Percentiles rank a stretch among this genome's conserved stretches.
Evolutionary conservation across 805 yeast species (phyloP).

Genomic region (Pichia heedii): DNA sequence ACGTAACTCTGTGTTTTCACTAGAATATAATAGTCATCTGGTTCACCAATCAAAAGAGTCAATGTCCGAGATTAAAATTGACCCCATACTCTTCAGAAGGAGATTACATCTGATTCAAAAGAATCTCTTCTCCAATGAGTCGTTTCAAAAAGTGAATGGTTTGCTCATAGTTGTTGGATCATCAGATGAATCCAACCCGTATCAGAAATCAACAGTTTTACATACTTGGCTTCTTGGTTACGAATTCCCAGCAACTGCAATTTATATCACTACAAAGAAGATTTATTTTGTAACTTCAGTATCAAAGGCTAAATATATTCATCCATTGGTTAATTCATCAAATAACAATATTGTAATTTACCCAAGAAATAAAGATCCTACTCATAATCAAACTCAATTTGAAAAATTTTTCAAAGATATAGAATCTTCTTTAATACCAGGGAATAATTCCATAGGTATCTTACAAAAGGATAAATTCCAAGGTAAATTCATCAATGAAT

Average conservation of each 20-base stretch:
- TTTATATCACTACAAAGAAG: slow-evolving; percentile 53
- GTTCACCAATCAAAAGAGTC: too few relatives aligned
- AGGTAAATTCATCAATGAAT: slow-evolving; percentile 79
- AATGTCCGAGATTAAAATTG: slow-evolving; percentile 56
- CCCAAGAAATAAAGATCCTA: slow-evolving; percentile 74
- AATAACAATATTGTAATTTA: slow-evolving; percentile 39
- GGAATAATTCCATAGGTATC: slow-evolving; percentile 46
- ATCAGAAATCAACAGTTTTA: slow-evolving; percentile 75
- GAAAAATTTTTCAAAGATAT: slow-evolving; percentile 44
- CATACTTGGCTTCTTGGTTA: slow-evolving; percentile 92
- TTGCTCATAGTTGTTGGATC: slow-evolving; percentile 73
- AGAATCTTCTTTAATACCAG: slow-evolving; percentile 29
- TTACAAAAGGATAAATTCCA: slow-evolving; percentile 67
- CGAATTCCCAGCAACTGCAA: slow-evolving; percentile 88
- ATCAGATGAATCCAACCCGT: slow-evolving; percentile 79
- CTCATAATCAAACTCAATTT: slow-evolving; percentile 61
- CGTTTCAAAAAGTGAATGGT: slow-evolving; percentile 38
- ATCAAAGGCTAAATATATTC: slow-evolving; percentile 76
- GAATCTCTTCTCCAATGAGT: slow-evolving; percentile 22
- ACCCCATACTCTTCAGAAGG: slow-evolving; percentile 42
- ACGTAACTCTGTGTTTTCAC: too few relatives aligned
- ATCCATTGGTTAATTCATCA: slow-evolving; percentile 41
- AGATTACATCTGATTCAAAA: slow-evolving; percentile 39
- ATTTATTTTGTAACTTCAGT: slow-evolving; percentile 66
- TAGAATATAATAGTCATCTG: too few relatives aligned